These are phyloP conservation scores for Podila horticola DNA, from an alignment of 192 early-diverging fungal genomes.

Conservation along the genomic window DNA sequence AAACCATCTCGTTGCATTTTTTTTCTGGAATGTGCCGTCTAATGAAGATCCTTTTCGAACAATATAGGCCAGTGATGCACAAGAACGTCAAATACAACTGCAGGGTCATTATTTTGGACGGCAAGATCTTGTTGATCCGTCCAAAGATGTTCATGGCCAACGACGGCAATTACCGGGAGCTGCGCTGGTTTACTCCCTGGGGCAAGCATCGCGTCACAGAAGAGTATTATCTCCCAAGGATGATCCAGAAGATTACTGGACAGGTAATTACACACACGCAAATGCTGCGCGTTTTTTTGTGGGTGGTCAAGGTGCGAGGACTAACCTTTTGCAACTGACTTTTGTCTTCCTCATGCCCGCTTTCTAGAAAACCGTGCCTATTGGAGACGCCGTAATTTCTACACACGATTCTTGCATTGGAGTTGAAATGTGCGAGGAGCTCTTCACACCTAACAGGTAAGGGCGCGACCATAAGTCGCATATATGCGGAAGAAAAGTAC, in stretches of 20 bases:
- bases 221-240: conserved; percentile 82
- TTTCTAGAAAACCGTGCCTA: conserved; percentile 72
- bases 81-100: conserved; percentile 96
- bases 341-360: not conserved
- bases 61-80: conserved; percentile 86
- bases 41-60: not conserved
- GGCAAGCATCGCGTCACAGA: conserved; percentile 70
- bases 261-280: conserved; percentile 56
- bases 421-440: conserved; percentile 96
- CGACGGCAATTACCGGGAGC: conserved; percentile 98
- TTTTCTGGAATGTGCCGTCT: not conserved
- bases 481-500: not conserved
- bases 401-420: conserved; percentile 91
- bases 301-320: not conserved
- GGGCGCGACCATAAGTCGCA: not conserved
- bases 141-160: conserved; percentile 98
- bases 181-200: conserved; percentile 96
- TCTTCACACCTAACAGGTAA: conserved; percentile 92
- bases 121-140: conserved; percentile 90
- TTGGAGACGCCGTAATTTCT: conserved; percentile 92
- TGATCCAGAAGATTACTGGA: conserved; percentile 82
- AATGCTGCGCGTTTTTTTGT: not conserved
- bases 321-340: not conserved
- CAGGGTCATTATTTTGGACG: conserved; percentile 86
- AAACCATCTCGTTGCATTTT: not conserved